Evolutionary conservation across 495 filamentous ascomycete species (phyloP), one percentile per base, ranked within the genome.

Genomic region (Tetracladium marchalianum): DNA sequence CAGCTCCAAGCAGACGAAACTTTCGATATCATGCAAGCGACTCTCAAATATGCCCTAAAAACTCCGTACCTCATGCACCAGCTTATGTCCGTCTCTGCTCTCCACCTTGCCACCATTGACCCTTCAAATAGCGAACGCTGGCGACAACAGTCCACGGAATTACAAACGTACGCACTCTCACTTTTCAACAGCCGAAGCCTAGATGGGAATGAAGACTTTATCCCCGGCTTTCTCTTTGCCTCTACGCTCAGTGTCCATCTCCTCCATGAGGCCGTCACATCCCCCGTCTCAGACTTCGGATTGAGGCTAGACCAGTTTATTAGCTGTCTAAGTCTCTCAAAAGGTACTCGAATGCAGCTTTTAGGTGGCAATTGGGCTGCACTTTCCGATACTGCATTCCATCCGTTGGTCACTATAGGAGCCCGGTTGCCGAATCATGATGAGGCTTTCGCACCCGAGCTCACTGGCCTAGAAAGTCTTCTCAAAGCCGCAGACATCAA

Each of bases 181-280:
- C 46, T 56, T 8, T 69, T 66, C 53, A 69, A 69, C 33, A 27
- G 7, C 22, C 16, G 39, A 11, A 24, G 22, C 5, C 18, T 4
- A 10, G 49, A 60, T 1, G 32, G 64, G 0, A 7, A 27, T 3
- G 57, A 67, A 4, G 69, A 59, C n/a, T 67, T 71, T 35, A 51
- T 70, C 7, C 58, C 68, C 0, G 43, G 62, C 2, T 70, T 76
- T 39, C 39, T 78, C 13, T 80, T 77, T 44, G 68, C 73, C 0
- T 55, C 58, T 0, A 9, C 67, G 8, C 41, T 76, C 0, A 71
- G 69, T 0, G 42, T 71, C 10, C 69, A 75, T 33, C 54, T 65
- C 22, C 65, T 80, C 31, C 71, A 59, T 55, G 69, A 77, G 38
- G 22, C 22, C 22, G 22, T 27, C 3, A 57, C 58, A 13, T 49